phyloP scores from a whole-genome alignment of 2,329 filamentous ascomycete genomes.

The Colletotrichum truncatum region DNA sequence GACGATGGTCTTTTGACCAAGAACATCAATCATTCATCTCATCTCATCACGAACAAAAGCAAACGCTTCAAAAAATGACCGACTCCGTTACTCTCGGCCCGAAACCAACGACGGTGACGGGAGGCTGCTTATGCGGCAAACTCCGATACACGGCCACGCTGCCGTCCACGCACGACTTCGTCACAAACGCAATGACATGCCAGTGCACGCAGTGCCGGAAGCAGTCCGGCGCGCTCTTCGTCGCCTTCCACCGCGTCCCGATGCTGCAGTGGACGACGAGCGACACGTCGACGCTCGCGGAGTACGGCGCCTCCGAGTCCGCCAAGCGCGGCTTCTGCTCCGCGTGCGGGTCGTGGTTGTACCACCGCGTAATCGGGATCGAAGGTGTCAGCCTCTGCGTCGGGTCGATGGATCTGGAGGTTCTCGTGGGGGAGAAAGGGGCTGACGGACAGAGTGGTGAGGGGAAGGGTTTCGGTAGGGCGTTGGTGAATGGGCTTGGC shows the following conservation, averaged over 20 bases:
- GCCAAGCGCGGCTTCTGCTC: constrained; percentile 58
- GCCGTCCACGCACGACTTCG: constrained; percentile 54
- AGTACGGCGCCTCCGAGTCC: constrained; percentile 50
- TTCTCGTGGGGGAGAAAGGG: constrained; percentile 37
- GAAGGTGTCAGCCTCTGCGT: constrained; percentile 46
- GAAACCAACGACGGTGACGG: constrained; percentile 50
- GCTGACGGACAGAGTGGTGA: not conserved
- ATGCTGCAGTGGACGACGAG: constrained; percentile 45
- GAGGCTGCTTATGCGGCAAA: constrained; percentile 61
- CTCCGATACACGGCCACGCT: constrained; percentile 60
- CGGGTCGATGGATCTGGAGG: constrained; percentile 55
- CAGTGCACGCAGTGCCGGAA: constrained; percentile 66
- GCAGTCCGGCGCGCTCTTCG: constrained; percentile 57
- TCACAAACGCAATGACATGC: constrained; percentile 54
- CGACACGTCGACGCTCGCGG: constrained; percentile 41
- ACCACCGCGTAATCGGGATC: constrained; percentile 48
- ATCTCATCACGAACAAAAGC: not conserved
- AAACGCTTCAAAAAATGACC: not conserved
- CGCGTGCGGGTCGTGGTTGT: constrained; percentile 58
- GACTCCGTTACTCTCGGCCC: not conserved
- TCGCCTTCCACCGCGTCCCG: constrained; percentile 49
- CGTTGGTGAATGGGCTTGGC: constrained; percentile 46
- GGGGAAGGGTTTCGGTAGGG: constrained; percentile 44
- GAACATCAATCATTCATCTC: not conserved
- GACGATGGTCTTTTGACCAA: too few species aligned